Conservation (phyloP, 2,329 filamentous ascomycete genomes). For the Talaromyces albobiverticillius region DNA sequence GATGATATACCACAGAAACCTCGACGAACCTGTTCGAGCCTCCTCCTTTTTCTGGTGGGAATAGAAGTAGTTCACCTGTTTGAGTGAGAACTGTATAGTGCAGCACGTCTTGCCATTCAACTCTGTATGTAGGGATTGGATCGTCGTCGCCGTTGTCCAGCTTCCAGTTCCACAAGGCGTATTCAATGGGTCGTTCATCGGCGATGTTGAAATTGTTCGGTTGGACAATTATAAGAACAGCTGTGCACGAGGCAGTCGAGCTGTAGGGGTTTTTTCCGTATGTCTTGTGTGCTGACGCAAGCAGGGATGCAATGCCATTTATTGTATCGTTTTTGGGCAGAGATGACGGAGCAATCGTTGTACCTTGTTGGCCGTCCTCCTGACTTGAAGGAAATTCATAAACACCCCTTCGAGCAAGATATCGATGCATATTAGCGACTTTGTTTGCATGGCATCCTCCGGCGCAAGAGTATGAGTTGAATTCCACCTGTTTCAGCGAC, state of each 20-base stretch:
- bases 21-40: slow-evolving; percentile 31
- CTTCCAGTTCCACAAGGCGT: slow-evolving; percentile 35
- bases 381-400: slow-evolving; percentile 22
- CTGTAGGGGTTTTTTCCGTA: slow-evolving; percentile 26
- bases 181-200: slow-evolving; percentile 47
- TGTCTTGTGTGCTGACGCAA: slow-evolving; percentile 31
- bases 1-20: slow-evolving; percentile 43
- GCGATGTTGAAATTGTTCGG: slow-evolving; percentile 45
- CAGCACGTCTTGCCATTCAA: slow-evolving; percentile 34
- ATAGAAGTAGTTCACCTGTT: slow-evolving; percentile 34
- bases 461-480: slow-evolving; percentile 45
- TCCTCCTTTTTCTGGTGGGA: slow-evolving; percentile 21
- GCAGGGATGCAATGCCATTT: slow-evolving; percentile 26
- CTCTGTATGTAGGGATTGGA: slow-evolving; percentile 35
- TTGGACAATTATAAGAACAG: slow-evolving; percentile 45
- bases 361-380: not conserved
- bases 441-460: slow-evolving; percentile 41
- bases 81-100: slow-evolving; percentile 27
- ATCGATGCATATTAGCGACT: slow-evolving; percentile 42
- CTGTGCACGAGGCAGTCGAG: slow-evolving; percentile 21
- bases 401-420: slow-evolving; percentile 23
- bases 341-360: slow-evolving; percentile 8
- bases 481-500: slow-evolving; percentile 45
- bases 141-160: slow-evolving; percentile 1
- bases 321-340: slow-evolving; percentile 35